Base-by-base conservation (phyloP, 768 basidiomycete species). In the Baorangia bicolor region DNA sequence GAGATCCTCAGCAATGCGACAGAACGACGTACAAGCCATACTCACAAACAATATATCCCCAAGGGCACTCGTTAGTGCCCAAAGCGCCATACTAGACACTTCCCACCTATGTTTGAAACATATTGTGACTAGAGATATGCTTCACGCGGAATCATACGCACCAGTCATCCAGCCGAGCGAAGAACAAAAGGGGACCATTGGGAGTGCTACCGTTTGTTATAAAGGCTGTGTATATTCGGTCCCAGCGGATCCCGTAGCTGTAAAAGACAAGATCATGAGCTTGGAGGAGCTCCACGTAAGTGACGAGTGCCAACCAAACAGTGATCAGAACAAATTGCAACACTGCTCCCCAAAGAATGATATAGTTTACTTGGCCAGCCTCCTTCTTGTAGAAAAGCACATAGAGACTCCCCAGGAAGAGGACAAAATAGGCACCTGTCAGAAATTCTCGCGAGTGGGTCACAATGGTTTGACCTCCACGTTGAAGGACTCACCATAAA, bases 241-340 rank as follows among this genome's bases (percentile, higher is more conserved):
- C 44, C 56, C 56, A 57, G 35, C 55, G 50, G 41, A 56, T 45
- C 12, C n/a, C 55, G 13, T 52, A 53, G 42, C 55, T 56, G 18
- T 16, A 9, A n/a, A 35, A n/a, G 12, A 23, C 9, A 21, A 35
- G 12, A n/a, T 37, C 12, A 13, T 48, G n/a, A 37, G 12, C 25
- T 13, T 13, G 6, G 3, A 23, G 5, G 34, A 48, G 25, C 23
- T 37, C 34, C n/a, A n/a, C 12, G 2, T 12, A 13, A 48, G 18
- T 4, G 12, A 27, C 14, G 34, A 5, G 18, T 14, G 14, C 35
- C 35, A 33, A 56, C 55, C 55, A 51, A 38, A 45, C 23, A 16
- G 55, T 52, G 16, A 56, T 56, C 43, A 56, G 34, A 46, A 53
- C 11, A n/a, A 56, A 56, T 33, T 56, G 55, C 43, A 52, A 40